These are phyloP conservation scores for Kernera saxatilis DNA, from an alignment of 345 rosid genomes.

Conservation along the genomic window DNA sequence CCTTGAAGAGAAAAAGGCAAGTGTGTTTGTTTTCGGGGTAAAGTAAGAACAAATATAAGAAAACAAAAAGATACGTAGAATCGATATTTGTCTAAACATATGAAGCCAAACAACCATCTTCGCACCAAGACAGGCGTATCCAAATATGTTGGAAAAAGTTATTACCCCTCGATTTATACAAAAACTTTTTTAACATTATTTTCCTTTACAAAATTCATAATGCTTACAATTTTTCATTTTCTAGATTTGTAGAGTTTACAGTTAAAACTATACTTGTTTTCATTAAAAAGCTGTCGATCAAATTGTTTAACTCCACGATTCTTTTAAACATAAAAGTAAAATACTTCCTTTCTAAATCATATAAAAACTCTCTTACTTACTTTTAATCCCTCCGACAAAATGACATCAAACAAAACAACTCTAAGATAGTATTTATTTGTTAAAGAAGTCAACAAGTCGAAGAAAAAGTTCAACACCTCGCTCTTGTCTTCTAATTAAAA, in stretches of 20 bases:
- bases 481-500: constrained; percentile 8
- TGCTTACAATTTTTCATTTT: neutral
- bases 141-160: constrained; percentile 32
- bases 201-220: neutral
- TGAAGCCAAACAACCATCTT: constrained; percentile 32
- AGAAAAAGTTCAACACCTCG: constrained; percentile 15
- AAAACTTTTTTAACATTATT: neutral
- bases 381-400: constrained; percentile 19
- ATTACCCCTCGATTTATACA: constrained; percentile 19
- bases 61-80: constrained; percentile 33
- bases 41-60: constrained; percentile 18
- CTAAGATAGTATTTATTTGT: constrained; percentile 13
- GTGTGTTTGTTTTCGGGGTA: constrained; percentile 12
- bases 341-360: neutral
- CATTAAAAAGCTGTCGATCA: neutral
- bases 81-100: constrained; percentile 28
- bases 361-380: neutral
- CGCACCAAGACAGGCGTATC: constrained; percentile 32
- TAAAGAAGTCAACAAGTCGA: constrained; percentile 21
- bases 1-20: constrained; percentile 10
- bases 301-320: neutral
- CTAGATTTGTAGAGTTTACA: neutral
- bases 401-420: constrained; percentile 26
- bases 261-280: neutral
- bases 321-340: neutral